These are phyloP conservation scores for Thielaviopsis musarum DNA, from an alignment of 2,329 filamentous ascomycete genomes.

Conservation along the genomic window DNA sequence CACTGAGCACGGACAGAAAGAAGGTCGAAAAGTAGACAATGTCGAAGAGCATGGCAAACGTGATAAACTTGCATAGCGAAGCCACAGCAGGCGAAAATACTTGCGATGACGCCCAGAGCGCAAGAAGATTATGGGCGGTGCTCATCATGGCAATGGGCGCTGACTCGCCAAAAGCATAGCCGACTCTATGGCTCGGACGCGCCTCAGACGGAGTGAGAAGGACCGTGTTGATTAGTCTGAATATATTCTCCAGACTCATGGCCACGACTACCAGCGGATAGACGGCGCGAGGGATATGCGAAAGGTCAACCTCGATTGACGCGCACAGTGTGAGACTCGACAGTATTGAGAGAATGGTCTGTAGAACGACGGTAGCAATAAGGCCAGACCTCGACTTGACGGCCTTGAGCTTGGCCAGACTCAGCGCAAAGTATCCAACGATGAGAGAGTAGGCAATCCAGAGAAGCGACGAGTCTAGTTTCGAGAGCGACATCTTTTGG, in stretches of 20 bases:
- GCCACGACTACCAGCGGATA: slow-evolving; percentile 64
- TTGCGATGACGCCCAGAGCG: slow-evolving; percentile 48
- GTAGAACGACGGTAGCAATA: slow-evolving; percentile 50
- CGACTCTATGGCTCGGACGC: slow-evolving; percentile 51
- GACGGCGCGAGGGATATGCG: slow-evolving; percentile 53
- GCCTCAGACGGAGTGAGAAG: slow-evolving; percentile 54
- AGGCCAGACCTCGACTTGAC: slow-evolving; percentile 62
- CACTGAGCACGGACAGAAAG: slow-evolving; percentile 61
- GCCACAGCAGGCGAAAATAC: slow-evolving; percentile 53
- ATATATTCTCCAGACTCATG: slow-evolving; percentile 65
- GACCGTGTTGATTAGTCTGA: slow-evolving; percentile 61
- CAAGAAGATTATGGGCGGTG: slow-evolving; percentile 49
- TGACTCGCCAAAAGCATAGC: slow-evolving; percentile 57
- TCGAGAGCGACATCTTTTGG: slow-evolving; percentile 57
- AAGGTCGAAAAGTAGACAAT: slow-evolving; percentile 66
- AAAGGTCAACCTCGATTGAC: slow-evolving; percentile 57
- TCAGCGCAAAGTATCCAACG: slow-evolving; percentile 46
- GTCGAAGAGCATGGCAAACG: slow-evolving; percentile 59
- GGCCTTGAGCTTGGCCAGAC: slow-evolving; percentile 51
- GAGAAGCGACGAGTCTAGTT: slow-evolving; percentile 46
- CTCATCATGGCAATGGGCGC: slow-evolving; percentile 52
- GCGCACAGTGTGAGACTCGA: slow-evolving; percentile 69
- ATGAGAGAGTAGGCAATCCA: slow-evolving; percentile 48
- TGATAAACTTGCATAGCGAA: slow-evolving; percentile 61
- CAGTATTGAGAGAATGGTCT: slow-evolving; percentile 56